phyloP scores from a whole-genome alignment of 208 protist genomes.

The Trypanosoma scelopori region DNA sequence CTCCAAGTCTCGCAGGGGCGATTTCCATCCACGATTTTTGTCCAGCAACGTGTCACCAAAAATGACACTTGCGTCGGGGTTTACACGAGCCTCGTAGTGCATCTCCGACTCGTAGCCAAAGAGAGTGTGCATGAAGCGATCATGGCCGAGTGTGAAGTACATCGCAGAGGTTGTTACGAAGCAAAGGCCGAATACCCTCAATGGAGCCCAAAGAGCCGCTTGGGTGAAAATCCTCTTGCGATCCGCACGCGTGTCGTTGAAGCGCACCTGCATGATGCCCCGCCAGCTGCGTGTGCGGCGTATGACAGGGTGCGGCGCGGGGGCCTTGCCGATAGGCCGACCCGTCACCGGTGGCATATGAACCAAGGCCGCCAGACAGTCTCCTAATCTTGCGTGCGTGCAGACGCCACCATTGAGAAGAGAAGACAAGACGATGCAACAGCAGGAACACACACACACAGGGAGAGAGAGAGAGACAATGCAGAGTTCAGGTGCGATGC shows the following conservation, averaged over 20 bases:
- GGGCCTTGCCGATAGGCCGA: conserved; percentile 19
- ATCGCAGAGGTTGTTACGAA: conserved; percentile 38
- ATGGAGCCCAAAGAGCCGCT: conserved; percentile 70
- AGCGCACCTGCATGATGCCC: conserved; percentile 89
- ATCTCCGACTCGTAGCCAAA: conserved; percentile 91
- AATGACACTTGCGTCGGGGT: conserved; percentile 47
- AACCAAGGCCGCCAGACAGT: no score
- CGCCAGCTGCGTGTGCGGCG: conserved; percentile 88
- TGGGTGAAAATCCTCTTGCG: conserved; percentile 56
- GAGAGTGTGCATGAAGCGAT: conserved; percentile 79
- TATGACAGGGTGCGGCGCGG: conserved; percentile 59
- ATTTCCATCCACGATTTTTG: conserved; percentile 67
- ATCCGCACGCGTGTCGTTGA: conserved; percentile 77
- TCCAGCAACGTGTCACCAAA: conserved; percentile 43
- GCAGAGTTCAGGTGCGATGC: no score
- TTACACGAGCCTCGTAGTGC: conserved; percentile 85
- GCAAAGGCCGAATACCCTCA: conserved; percentile 73
- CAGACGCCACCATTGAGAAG: no score
- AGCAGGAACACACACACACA: no score
- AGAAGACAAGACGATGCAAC: no score
- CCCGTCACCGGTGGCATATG: conserved; percentile 22
- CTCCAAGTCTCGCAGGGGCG: conserved; percentile 74
- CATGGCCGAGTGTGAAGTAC: conserved; percentile 81
- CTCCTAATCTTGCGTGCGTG: no score
- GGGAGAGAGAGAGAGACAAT: no score